Base-by-base conservation (phyloP, 2,329 filamentous ascomycete species). In the Colletotrichum noveboracense region DNA sequence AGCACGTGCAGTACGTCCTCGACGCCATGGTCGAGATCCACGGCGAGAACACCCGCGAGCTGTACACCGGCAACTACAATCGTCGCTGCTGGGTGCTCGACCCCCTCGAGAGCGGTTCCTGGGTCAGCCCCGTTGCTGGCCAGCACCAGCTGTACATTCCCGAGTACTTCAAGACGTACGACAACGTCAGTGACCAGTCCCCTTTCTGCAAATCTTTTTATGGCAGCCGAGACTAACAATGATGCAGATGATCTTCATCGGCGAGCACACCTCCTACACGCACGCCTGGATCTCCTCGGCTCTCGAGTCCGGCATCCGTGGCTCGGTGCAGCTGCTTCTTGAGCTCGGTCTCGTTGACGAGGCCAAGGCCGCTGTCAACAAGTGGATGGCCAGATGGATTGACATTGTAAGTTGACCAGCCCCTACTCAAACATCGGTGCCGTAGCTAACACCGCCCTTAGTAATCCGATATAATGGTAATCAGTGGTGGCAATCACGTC, bases 311-410 rank as follows among this genome's bases (percentile, higher is more conserved):
- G 93, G 91, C 0, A 90, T 94, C 3, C 86, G 93, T 2, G 92
- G 93, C 0, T 91, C 91, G 0, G 88, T 91, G 6, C 92, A 95
- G 83, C 78, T 94, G 76, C 83, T 94, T 81, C 84, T 94, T 21
- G 89, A 91, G 79, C 84, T 94, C 80, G 93, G 93, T 0, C 81
- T 94, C 60, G 92, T 94, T 1, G 93, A 94, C 80, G 93, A 94
- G 83, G 93, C 93, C 1, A 94, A 94, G 84, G 83, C 87, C 38
- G 86, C 93, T 21, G 90, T 91, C 3, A 85, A 91, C 36, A 90
- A 90, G 76, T 94, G 92, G 92, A 93, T 94, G 92, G 92, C 90
- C 3, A 86, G 93, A 72, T 94, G 92, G 92, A 92, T 93, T 69
- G 84, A 86, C 62, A 81, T 91, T 62, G 78, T 83, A 69, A 79